Conservation (phyloP, 2,329 filamentous ascomycete genomes). For the Sphaerulina vaccinii region DNA sequence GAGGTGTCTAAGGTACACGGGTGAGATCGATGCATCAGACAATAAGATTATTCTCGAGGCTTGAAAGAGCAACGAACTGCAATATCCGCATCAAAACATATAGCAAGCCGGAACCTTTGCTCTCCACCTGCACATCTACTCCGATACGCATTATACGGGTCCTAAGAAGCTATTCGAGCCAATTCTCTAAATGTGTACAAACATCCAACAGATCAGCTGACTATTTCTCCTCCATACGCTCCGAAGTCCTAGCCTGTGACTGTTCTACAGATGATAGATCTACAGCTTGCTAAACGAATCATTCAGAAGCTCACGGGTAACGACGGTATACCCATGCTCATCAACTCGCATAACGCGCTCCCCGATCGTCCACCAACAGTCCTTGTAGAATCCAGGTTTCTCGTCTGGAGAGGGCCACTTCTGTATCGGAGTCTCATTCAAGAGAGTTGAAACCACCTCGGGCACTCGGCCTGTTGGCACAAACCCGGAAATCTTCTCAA, state of each 20-base stretch:
- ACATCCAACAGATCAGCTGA: neutral
- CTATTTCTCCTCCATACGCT: neutral
- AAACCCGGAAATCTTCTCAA: too few relatives aligned
- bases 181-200: neutral
- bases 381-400: too few relatives aligned
- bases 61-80: neutral
- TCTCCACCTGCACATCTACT: neutral
- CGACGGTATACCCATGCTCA: neutral
- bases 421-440: too few relatives aligned
- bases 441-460: too few relatives aligned
- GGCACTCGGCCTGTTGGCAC: too few relatives aligned
- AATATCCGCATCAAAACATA: neutral
- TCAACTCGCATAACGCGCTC: too few relatives aligned
- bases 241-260: neutral
- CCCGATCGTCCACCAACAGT: too few relatives aligned
- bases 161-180: too few relatives aligned
- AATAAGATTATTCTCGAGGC: neutral
- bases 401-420: too few relatives aligned
- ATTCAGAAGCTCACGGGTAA: neutral
- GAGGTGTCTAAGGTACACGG: neutral
- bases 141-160: too few relatives aligned
- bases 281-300: neutral
- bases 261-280: neutral
- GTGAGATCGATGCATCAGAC: neutral
- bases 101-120: neutral